A percentile compares a stretch with the other conserved stretches of the same genome.
These are phyloP conservation scores for Adiantum capillusveneris DNA, from an alignment of 75 land plant species.

Conservation along the genomic window DNA sequence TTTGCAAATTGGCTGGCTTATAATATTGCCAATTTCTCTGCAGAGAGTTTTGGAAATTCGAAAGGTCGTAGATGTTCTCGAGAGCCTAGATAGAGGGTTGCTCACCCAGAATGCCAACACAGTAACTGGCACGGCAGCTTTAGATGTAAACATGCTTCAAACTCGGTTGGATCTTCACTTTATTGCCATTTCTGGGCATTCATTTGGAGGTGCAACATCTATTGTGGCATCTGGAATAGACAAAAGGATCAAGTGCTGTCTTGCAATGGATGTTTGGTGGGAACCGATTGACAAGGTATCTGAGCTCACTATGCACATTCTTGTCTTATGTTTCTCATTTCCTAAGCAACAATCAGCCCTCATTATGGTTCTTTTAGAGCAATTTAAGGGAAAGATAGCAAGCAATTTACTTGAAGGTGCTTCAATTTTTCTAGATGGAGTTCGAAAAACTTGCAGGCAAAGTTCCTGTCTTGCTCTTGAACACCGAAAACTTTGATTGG, in stretches of 20 bases:
- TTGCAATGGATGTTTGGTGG: conserved; percentile 37
- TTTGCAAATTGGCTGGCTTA: too few species aligned
- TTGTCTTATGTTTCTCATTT: too few species aligned
- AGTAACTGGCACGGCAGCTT: conserved; percentile 3
- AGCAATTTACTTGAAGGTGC: too few species aligned
- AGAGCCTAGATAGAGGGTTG: conserved; percentile 19
- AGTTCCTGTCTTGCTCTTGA: conserved; percentile 29
- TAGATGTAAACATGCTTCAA: conserved; percentile 27
- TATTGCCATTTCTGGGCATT: conserved; percentile 30
- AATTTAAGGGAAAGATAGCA: too few species aligned
- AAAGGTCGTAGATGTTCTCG: conserved; percentile 22
- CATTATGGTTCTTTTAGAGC: too few species aligned
- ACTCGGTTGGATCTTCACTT: conserved; percentile 19
- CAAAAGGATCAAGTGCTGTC: conserved; percentile 25
- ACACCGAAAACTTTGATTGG: conserved; percentile 38
- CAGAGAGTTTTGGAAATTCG: conserved; percentile 27
- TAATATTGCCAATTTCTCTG: neutral
- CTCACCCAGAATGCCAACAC: conserved; percentile 21
- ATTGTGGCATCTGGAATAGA: conserved; percentile 22
- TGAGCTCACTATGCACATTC: neutral
- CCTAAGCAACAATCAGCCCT: too few species aligned
- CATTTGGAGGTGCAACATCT: conserved; percentile 39
- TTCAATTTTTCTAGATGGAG: conserved; percentile 2
- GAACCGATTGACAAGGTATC: conserved; percentile 30
- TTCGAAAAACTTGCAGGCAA: conserved; percentile 20